Conservation (phyloP, 805 yeast genomes). For the Cyberlindnera veronae region DNA sequence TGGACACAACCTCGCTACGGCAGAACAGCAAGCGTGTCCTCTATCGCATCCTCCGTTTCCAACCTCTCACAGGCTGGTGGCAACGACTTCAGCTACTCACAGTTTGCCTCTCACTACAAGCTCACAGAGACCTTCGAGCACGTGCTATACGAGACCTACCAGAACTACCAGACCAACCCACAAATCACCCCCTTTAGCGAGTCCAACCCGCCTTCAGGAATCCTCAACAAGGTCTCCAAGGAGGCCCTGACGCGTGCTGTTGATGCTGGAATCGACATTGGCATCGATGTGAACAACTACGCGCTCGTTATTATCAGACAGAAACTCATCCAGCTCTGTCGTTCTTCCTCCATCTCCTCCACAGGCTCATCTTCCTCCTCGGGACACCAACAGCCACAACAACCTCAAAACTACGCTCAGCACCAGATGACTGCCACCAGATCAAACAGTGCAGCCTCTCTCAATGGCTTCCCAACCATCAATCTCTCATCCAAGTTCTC, state of each 20-base stretch:
- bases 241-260: conserved; percentile 42
- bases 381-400: too few species aligned
- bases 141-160: conserved; percentile 44
- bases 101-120: conserved; percentile 27
- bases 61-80: conserved; percentile 19
- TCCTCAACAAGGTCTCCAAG: conserved; percentile 57
- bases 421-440: conserved; percentile 16
- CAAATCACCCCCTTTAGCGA: conserved; percentile 66
- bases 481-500: conserved; percentile 22
- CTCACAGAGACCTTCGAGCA: conserved; percentile 40
- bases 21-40: conserved; percentile 26
- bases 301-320: conserved; percentile 37
- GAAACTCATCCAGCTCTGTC: conserved; percentile 30
- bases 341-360: conserved; percentile 10
- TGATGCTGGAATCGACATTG: conserved; percentile 32
- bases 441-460: conserved; percentile 19
- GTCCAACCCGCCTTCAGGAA: conserved; percentile 63
- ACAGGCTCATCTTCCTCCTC: conserved; percentile 3
- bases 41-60: conserved; percentile 26
- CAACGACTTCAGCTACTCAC: conserved; percentile 24
- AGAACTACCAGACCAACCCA: conserved; percentile 50
- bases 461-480: conserved; percentile 19
- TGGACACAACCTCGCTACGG: conserved; percentile 24
- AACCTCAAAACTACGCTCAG: conserved; percentile 7
- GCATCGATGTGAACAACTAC: conserved; percentile 36